A percentile compares a stretch with the other conserved stretches of the same genome.
These are phyloP conservation scores for Lactarius akahatsu DNA, from an alignment of 768 basidiomycete genomes.

Conservation along the genomic window DNA sequence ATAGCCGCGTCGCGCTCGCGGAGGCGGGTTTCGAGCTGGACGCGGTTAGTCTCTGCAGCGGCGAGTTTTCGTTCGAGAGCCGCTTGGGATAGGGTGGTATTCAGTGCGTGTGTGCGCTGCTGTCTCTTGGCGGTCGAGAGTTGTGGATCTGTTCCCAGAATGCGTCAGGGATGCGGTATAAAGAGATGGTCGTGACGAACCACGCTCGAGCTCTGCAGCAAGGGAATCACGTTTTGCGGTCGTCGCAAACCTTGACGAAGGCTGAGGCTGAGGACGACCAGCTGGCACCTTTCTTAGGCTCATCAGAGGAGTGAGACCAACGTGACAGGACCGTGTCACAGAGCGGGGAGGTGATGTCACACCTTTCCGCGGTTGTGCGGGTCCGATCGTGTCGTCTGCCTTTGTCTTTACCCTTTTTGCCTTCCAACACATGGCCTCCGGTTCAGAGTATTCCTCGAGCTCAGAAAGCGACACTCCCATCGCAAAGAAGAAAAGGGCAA, in stretches of 20 bases:
- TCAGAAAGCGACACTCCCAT: conserved; percentile 23
- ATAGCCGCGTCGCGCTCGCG: conserved; percentile 62
- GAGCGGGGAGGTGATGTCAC: background rate
- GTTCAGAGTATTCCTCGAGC: conserved; percentile 22
- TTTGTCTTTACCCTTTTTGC: background rate
- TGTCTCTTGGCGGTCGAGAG: conserved; percentile 65
- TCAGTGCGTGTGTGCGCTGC: conserved; percentile 62
- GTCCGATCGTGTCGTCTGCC: background rate
- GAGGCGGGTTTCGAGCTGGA: conserved; percentile 66
- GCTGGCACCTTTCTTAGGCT: conserved; percentile 12
- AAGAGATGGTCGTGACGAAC: conserved; percentile 34
- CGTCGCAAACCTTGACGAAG: conserved; percentile 20
- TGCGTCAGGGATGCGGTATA: too few relatives aligned
- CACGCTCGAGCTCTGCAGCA: conserved; percentile 66
- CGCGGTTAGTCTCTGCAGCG: conserved; percentile 56
- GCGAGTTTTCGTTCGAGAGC: conserved; percentile 68
- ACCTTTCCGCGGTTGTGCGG: background rate
- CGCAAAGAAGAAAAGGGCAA: conserved; percentile 17
- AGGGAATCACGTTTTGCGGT: conserved; percentile 61
- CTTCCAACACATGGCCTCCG: conserved; percentile 12
- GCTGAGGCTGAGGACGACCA: conserved; percentile 3
- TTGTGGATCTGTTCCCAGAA: conserved; percentile 53
- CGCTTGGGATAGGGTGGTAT: conserved; percentile 59
- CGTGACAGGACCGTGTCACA: background rate
- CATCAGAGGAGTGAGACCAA: background rate